Conservation (phyloP, 1,284 basidiomycete genomes). For the Neotropicomus parvogracilis region DNA sequence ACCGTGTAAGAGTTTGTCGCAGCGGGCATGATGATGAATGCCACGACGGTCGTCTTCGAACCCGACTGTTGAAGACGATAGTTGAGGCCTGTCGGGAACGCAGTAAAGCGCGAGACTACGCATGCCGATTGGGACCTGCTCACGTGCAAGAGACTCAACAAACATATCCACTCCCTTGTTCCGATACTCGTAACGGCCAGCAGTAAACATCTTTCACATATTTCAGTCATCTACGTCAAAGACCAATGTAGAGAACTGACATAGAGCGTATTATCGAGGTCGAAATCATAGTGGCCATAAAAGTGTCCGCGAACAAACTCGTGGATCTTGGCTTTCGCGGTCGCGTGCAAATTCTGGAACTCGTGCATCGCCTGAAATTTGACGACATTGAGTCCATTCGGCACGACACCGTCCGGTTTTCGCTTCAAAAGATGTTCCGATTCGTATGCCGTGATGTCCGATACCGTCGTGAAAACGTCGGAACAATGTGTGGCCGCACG, state of each 20-base stretch:
- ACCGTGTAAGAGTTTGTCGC: slow-evolving; percentile 95
- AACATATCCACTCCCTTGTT: slow-evolving; percentile 99
- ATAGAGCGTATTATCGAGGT: slow-evolving; percentile 95
- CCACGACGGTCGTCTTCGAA: slow-evolving; percentile 84
- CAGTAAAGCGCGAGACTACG: slow-evolving; percentile 4
- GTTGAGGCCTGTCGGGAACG: slow-evolving; percentile 60
- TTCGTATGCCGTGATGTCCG: slow-evolving; percentile 97
- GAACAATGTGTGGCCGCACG: slow-evolving; percentile 91
- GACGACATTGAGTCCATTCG: slow-evolving; percentile 96
- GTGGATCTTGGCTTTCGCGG: slow-evolving; percentile 94
- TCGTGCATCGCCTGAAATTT: slow-evolving; percentile 95
- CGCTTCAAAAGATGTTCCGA: slow-evolving; percentile 94
- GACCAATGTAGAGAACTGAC: slow-evolving; percentile 38
- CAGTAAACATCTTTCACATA: slow-evolving; percentile 79
- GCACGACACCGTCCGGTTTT: slow-evolving; percentile 97
- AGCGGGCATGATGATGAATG: slow-evolving; percentile 99
- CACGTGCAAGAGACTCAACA: slow-evolving; percentile 91
- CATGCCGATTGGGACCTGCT: slow-evolving; percentile 20
- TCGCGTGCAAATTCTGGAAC: slow-evolving; percentile 95
- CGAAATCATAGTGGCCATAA: slow-evolving; percentile 96
- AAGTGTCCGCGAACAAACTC: slow-evolving; percentile 98
- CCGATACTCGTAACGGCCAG: slow-evolving; percentile 97
- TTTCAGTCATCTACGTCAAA: slow-evolving; percentile 7
- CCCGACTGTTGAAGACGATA: slow-evolving; percentile 80
- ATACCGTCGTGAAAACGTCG: slow-evolving; percentile 97